A percentile compares a stretch with the other conserved stretches of the same genome.
These are phyloP conservation scores for Bipolaris oryzae DNA, from an alignment of 2,329 filamentous ascomycete species.

Conservation along the genomic window DNA sequence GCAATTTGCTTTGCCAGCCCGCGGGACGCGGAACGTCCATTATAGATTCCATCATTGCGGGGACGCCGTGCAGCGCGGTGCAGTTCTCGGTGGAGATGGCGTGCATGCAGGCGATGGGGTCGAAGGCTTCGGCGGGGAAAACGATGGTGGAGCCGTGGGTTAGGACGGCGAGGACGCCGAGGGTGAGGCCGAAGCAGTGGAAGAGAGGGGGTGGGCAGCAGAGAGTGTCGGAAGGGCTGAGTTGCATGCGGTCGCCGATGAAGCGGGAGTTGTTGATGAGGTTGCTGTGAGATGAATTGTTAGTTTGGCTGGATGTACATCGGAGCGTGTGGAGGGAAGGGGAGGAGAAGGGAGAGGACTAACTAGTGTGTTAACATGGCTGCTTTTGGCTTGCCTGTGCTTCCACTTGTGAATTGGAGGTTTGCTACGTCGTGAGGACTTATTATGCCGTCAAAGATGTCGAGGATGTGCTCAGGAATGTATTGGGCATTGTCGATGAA, in stretches of 20 bases:
- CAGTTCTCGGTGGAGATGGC: constrained; percentile 61
- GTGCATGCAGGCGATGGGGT: constrained; percentile 67
- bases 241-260: constrained; percentile 71
- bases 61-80: constrained; percentile 80
- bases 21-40: constrained; percentile 56
- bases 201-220: constrained; percentile 85
- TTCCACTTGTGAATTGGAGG: constrained; percentile 49
- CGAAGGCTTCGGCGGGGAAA: constrained; percentile 75
- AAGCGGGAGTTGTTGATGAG: constrained; percentile 51
- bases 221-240: constrained; percentile 68
- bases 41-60: constrained; percentile 80
- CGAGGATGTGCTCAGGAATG: constrained; percentile 43
- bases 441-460: constrained; percentile 45
- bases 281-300: constrained; percentile 31
- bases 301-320: neutral
- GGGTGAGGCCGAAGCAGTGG: constrained; percentile 83
- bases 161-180: constrained; percentile 73
- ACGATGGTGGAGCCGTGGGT: constrained; percentile 79
- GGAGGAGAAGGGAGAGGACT: neutral
- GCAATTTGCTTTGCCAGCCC: constrained; percentile 56
- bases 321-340: no score
- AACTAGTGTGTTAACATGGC: constrained; percentile 50
- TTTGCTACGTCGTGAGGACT: constrained; percentile 46
- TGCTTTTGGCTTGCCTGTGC: constrained; percentile 48
- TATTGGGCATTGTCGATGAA: constrained; percentile 53